Base-by-base conservation (phyloP, 805 yeast species). In the Candida tallmaniae region DNA sequence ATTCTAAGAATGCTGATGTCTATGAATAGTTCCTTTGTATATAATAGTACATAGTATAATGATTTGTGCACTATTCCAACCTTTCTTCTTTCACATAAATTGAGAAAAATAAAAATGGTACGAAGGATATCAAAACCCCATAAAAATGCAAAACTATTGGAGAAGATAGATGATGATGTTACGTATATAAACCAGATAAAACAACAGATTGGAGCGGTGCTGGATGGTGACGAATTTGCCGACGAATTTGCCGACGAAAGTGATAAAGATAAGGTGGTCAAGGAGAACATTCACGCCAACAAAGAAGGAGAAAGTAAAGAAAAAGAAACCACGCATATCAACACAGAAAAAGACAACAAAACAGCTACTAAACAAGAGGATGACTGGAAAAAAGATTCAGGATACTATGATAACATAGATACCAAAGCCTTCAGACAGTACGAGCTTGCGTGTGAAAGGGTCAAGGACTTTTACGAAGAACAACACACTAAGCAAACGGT, bases 401-500 rank as follows among this genome's bases (percentile, higher is more conserved):
- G 56, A 12, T 54, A 48, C 29, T 56, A 51, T 37, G 53, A 55
- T 34, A 48, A 50, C 20, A 54, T 61, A 17, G 72, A 66, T 36
- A 44, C 60, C 18, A 64, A 66, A 38, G 45, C 70, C 21, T 80
- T 76, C 46, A 56, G 88, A 29, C 84, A 79, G 46, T 80, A 80
- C 47, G 84, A 79, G 44, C 60, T 78, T 27, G 86, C 86, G 0
- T 74, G 79, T 49, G 82, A 76, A 44, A 60, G 85, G 39, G 87
- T 80, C 27, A 78, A 77, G 45, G 67, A 64, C 33, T 80, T 80
- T 47, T 80, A 80, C 52, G 70, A 65, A 44, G 84, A 78, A 41
- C 88, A 80, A 47, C 88, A 80, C 48, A 74, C 67, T 38, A 70
- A 70, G 42, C 87, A 80, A 54, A 80, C 87, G 0, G 84, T 80